phyloP scores from a whole-genome alignment of 306 rosid species.

The Corylus avellana region DNA sequence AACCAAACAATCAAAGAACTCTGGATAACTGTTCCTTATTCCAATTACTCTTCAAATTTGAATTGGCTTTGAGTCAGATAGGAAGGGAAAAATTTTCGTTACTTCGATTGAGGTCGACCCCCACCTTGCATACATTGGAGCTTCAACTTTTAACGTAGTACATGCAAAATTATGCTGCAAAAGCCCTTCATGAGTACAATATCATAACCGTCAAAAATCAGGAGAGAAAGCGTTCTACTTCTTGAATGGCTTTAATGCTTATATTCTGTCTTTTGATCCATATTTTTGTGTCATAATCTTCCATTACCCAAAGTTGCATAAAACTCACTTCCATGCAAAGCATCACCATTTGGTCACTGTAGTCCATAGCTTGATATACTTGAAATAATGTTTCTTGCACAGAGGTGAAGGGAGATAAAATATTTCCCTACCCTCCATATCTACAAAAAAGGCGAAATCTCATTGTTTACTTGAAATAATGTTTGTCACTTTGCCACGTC shows the following conservation, averaged over 20 bases:
- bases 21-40: no score
- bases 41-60: no score
- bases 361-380: not conserved
- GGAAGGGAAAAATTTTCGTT: not conserved
- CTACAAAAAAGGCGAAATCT: not conserved
- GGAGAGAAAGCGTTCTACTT: not conserved
- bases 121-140: no score
- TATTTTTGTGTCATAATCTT: not conserved
- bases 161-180: not conserved
- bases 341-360: constrained; percentile 4
- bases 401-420: not conserved
- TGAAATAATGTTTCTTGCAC: not conserved
- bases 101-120: no score
- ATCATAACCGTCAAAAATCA: not conserved
- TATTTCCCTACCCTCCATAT: not conserved
- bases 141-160: not conserved
- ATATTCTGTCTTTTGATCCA: not conserved
- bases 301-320: not conserved
- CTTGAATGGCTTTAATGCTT: not conserved
- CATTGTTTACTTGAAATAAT: not conserved
- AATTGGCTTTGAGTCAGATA: not conserved
- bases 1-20: no score
- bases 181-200: not conserved
- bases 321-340: not conserved
- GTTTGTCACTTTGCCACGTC: no score